Base-by-base conservation (phyloP, 345 rosid species). In the Moricandia moricandioides region DNA sequence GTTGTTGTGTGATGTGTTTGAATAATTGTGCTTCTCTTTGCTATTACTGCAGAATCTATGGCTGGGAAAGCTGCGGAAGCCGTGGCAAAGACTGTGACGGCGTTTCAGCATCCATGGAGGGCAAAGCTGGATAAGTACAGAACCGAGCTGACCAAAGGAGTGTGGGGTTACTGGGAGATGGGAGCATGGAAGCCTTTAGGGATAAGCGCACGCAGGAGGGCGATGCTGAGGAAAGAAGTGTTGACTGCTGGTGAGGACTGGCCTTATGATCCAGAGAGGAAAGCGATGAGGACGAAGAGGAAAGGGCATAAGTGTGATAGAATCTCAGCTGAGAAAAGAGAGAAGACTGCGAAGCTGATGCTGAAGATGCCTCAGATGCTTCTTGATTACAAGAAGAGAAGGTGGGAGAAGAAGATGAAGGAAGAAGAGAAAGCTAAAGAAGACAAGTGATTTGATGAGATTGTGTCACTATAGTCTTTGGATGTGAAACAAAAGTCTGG, bases 391-490 rank as follows among this genome's bases (percentile, higher is more conserved):
- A 94, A 88, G 93, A 94, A 89, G 88, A 88, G 95, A 64, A 85
- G 88, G 75, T 94, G 98, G 98, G 95, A 88, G 80, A 89, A 86
- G 89, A 94, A 94, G 82, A 86, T 91, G 90, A 91, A 87, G 83
- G 96, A 87, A 82, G 98, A 93, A 76, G 96, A 91, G 64, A 91
- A 93, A 62, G 76, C 68, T 58, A 82, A 82, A 76, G 85, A 82
- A 56, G 81, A 67, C 6, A 75, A 70, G 73, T 77, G 67, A 78
- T 30, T 49, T 30, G 27, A 0, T 61, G 1, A 65, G 31, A 10
- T 58, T 12, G 13, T 31, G 65, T 65, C 8, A 40, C 63, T 49
- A 1, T 18, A 33, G 34, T 13, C 35, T 73, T 21, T 65, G 65
- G 5, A 55, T 60, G 14, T 14, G 4, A 39, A 27, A 62, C 30